These are phyloP conservation scores for Leucocoprinus birnbaumii DNA, from an alignment of 768 basidiomycete genomes.

Conservation along the genomic window DNA sequence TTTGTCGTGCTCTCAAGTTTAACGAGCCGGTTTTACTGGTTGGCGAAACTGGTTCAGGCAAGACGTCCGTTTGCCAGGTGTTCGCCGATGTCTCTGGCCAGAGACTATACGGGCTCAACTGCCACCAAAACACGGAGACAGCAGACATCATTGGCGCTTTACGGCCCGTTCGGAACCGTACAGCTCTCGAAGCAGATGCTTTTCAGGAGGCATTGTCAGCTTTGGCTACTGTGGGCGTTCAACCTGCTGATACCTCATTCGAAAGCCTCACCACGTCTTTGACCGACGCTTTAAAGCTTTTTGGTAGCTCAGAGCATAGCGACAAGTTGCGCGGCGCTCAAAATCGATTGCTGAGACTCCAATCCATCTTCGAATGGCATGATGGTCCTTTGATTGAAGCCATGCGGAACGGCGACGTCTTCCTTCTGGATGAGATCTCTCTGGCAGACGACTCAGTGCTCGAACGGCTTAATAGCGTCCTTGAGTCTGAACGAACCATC, in stretches of 20 bases:
- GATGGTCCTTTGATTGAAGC: conserved; percentile 95
- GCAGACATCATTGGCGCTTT: conserved; percentile 94
- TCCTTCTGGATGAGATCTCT: conserved; percentile 95
- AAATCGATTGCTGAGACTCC: conserved; percentile 43
- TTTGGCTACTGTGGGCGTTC: conserved; percentile 40
- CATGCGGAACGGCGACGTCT: conserved; percentile 82
- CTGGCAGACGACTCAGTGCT: conserved; percentile 97
- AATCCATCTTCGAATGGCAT: conserved; percentile 94
- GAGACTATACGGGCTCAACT: conserved; percentile 75
- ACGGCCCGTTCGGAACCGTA: conserved; percentile 81
- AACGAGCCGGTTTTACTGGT: conserved; percentile 95
- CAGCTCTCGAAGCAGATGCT: conserved; percentile 47
- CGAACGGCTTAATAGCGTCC: conserved; percentile 93
- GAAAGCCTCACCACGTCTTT: conserved; percentile 26
- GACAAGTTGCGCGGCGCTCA: conserved; percentile 38
- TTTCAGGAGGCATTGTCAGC: conserved; percentile 37
- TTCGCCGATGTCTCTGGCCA: conserved; percentile 67
- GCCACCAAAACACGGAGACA: conserved; percentile 98
- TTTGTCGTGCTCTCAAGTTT: conserved; percentile 81
- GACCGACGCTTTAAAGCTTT: conserved; percentile 22
- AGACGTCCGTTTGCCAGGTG: conserved; percentile 94
- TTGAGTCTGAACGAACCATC: conserved; percentile 87
- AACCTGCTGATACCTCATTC: conserved; percentile 18
- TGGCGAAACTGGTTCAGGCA: conserved; percentile 96
- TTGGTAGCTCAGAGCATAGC: conserved; percentile 18